Percentiles rank a stretch among this genome's conserved stretches.
Conservation (phyloP, 805 yeast species). For the Schwanniomyces sp. region DNA sequence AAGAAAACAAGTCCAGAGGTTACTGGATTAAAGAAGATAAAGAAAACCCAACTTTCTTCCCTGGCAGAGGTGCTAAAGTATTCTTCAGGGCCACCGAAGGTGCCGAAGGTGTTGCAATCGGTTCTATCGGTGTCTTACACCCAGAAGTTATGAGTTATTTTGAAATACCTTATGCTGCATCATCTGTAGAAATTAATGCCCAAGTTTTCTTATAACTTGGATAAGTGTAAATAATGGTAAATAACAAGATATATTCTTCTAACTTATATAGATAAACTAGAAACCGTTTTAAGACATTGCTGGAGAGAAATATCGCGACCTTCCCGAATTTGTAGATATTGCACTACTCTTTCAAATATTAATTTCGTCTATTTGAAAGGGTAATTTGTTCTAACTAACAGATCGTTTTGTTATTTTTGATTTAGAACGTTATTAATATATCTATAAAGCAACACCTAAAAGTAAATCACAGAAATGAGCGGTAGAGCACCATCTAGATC, state of each 20-base stretch:
- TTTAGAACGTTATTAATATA: neutral
- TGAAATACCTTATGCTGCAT: conserved; percentile 91
- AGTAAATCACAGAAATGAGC: conserved; percentile 36
- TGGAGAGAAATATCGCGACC: neutral
- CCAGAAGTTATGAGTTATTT: conserved; percentile 87
- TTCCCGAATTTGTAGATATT: neutral
- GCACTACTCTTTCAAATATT: neutral
- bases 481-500: conserved; percentile 68
- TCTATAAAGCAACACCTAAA: neutral
- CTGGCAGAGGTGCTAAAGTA: conserved; percentile 95
- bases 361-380: neutral
- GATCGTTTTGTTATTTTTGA: neutral
- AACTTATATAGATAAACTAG: neutral
- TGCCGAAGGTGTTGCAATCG: conserved; percentile 60
- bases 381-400: neutral
- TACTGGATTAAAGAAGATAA: conserved; percentile 80
- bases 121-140: conserved; percentile 90
- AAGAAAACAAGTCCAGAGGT: conserved; percentile 60
- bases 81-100: conserved; percentile 67
- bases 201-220: conserved; percentile 70
- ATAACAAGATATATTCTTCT: neutral
- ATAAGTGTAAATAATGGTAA: neutral
- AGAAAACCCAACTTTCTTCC: conserved; percentile 77
- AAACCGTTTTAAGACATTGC: neutral
- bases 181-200: conserved; percentile 85